phyloP scores from a whole-genome alignment of 208 protist species.

The Herpetomonas tarakana region DNA sequence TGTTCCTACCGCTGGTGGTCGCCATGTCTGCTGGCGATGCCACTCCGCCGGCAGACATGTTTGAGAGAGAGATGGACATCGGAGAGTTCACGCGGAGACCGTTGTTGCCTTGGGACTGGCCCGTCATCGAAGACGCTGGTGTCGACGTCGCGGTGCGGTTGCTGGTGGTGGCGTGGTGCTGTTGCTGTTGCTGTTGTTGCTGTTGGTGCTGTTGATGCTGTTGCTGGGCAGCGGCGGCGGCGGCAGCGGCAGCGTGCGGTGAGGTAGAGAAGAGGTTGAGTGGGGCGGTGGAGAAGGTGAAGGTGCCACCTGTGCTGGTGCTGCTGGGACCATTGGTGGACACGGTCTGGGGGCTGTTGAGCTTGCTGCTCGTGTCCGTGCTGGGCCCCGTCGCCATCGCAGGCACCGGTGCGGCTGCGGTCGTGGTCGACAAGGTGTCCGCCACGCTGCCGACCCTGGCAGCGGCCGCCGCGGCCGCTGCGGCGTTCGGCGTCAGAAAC shows the following conservation, averaged over 20 bases:
- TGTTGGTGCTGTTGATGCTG: constrained; percentile 1
- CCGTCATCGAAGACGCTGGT: neutral
- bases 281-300: neutral
- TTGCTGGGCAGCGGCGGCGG: constrained; percentile 4
- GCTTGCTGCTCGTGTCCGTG: neutral
- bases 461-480: neutral
- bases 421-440: neutral
- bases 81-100: too few species aligned
- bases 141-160: constrained; percentile 8
- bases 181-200: constrained; percentile 6
- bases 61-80: too few species aligned
- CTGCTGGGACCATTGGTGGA: too few species aligned
- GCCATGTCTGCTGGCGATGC: too few species aligned
- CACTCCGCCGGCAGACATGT: too few species aligned
- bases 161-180: neutral
- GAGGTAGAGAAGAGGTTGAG: neutral
- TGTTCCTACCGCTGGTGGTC: neutral
- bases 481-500: constrained; percentile 24
- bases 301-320: neutral
- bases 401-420: neutral
- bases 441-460: neutral
- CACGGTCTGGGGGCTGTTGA: neutral
- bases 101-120: too few species aligned
- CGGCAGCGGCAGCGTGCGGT: neutral
- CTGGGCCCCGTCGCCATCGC: neutral